phyloP scores from a whole-genome alignment of 495 filamentous ascomycete species.

The Cercophora samala region DNA sequence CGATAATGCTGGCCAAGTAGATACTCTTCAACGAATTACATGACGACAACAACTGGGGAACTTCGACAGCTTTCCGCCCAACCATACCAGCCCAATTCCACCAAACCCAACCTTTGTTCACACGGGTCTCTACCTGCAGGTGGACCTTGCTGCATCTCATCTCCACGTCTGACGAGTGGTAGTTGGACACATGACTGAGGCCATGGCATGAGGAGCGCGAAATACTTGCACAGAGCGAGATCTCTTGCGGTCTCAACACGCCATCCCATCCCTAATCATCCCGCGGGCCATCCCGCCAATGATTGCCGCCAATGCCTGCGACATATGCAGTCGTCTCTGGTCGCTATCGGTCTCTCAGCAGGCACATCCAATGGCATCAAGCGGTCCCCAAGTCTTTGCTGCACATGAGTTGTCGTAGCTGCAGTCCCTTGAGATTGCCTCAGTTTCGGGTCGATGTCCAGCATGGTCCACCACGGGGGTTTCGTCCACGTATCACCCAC shows the following conservation, averaged over 20 bases:
- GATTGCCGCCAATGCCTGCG: slow-evolving; percentile 14
- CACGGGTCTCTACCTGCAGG: slow-evolving; percentile 10
- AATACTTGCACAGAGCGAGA: slow-evolving; percentile 21
- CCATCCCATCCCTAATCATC: slow-evolving; percentile 14
- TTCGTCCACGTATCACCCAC: slow-evolving; percentile 4
- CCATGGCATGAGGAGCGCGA: slow-evolving; percentile 30
- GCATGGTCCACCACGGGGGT: neutral
- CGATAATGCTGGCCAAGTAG: slow-evolving; percentile 1
- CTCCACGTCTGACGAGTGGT: slow-evolving; percentile 25
- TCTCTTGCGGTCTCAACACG: slow-evolving; percentile 14
- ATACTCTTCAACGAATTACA: slow-evolving; percentile 26
- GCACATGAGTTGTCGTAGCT: slow-evolving; percentile 12
- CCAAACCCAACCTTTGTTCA: neutral
- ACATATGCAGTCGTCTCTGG: slow-evolving; percentile 10
- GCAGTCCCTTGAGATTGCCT: slow-evolving; percentile 10
- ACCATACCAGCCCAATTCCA: slow-evolving; percentile 25
- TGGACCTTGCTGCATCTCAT: slow-evolving; percentile 21
- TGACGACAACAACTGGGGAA: slow-evolving; percentile 24
- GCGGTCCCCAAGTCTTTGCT: slow-evolving; percentile 10
- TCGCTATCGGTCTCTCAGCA: slow-evolving; percentile 6
- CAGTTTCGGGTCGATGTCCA: slow-evolving; percentile 16
- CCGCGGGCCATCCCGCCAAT: slow-evolving; percentile 18
- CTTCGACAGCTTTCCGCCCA: slow-evolving; percentile 24
- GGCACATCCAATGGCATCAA: slow-evolving; percentile 12
- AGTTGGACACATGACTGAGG: slow-evolving; percentile 30